Evolutionary conservation across 1,139 yeast genomes (phyloP), one percentile per base, ranked within the genome.

Genomic region (Suhomyces guaymorum): DNA sequence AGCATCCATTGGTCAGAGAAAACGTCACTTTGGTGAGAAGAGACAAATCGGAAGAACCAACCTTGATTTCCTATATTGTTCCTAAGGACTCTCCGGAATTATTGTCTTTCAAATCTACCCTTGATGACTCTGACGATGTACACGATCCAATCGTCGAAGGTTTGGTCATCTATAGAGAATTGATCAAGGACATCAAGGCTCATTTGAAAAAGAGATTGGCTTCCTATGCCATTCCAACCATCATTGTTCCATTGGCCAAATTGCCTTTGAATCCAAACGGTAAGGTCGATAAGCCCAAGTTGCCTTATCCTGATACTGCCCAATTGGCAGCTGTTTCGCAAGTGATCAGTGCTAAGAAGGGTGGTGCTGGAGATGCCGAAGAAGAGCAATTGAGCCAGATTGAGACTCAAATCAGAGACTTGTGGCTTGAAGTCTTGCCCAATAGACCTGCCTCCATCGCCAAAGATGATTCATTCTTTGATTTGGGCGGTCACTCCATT

Each of bases 181-280:
- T 92, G 48, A 82, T 89, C 54, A 83, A 83, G 57, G 90, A 88
- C 48, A 78, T 94, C 54, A 83, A 85, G 58, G 73, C 72, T 10
- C 84, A 87, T 59, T 75, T 94, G 61, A 88, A 88, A 64, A 86
- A 83, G 52, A 82, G 95, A 64, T 74, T 94, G 42, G 97, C 98
- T 0, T 73, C 87, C 8, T 94, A 94, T 59, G 96, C 98, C 11
- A 84, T 94, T 34, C 98, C 99, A 32, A 75, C 96, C 1, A 73
- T 92, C 27, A 81, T 92, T 53, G 92, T 94, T 34, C 97, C 97
- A 17, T 71, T 94, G 68, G 73, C 74, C 20, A 82, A 80, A 55
- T 67, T 94, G 55, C 98, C 98, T 13, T 71, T 94, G 62, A 94
- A 94, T 62, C 99, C 99, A 39, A 94, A 94, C 57, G 99, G 99